phyloP scores from a whole-genome alignment of 2,329 filamentous ascomycete genomes.

The Ustulina deusta region DNA sequence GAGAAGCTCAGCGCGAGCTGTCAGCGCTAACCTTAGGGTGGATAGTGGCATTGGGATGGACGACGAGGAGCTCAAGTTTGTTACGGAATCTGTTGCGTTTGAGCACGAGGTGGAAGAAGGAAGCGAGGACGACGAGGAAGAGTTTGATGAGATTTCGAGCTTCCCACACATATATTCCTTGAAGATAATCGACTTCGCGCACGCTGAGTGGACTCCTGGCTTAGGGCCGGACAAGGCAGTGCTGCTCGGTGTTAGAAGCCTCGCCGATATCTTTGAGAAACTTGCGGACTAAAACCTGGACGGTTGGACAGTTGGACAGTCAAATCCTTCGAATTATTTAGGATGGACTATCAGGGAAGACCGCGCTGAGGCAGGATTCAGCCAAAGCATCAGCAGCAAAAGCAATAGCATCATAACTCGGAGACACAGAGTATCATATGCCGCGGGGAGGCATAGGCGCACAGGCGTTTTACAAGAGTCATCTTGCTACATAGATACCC shows the following conservation, averaged over 20 bases:
- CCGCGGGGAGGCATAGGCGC: conserved; percentile 30
- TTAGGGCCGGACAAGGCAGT: conserved; percentile 88
- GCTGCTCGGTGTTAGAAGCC: conserved; percentile 77
- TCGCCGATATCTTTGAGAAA: conserved; percentile 77
- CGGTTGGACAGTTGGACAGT: neutral
- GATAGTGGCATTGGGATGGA: conserved; percentile 68
- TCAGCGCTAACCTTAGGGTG: conserved; percentile 58
- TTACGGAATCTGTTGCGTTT: conserved; percentile 32
- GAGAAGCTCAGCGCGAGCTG: conserved; percentile 42
- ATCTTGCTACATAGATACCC: conserved; percentile 47
- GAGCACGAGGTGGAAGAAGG: conserved; percentile 50
- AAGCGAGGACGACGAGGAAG: conserved; percentile 62
- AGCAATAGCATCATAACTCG: conserved; percentile 20
- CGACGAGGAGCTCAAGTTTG: conserved; percentile 57
- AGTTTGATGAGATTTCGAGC: conserved; percentile 67
- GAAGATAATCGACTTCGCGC: conserved; percentile 97
- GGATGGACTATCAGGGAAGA: neutral
- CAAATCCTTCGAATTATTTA: neutral
- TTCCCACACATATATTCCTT: conserved; percentile 73
- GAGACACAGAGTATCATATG: conserved; percentile 21
- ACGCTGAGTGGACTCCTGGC: conserved; percentile 85
- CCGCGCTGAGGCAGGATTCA: neutral
- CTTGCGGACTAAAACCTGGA: conserved; percentile 58
- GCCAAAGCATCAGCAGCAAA: conserved; percentile 15
- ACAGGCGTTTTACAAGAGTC: conserved; percentile 40